Base-by-base conservation (phyloP, 2,329 filamentous ascomycete species). In the Penicillium occitanis region DNA sequence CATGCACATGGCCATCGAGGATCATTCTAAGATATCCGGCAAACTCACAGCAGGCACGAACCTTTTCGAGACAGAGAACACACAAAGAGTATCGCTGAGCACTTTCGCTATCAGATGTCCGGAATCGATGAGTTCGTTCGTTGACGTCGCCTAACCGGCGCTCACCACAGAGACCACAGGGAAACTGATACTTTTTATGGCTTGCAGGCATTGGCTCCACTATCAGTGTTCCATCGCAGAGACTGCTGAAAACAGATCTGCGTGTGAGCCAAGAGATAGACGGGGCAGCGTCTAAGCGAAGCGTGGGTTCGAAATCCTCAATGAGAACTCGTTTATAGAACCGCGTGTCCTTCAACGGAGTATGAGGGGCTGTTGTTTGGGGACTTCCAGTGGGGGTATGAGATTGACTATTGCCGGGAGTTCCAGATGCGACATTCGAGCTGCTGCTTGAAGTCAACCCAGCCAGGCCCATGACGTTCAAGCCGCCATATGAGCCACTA, bases 221-320 rank as follows among this genome's bases (percentile, higher is more conserved):
- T 3, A 97, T 88, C 22, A 99, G 83, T 11, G 88, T 90, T 11
- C 94, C 94, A 44, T 96, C 91, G 22, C 90, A 90, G 70, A 99
- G 91, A 62, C 92, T 89, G 68, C 86, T 90, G 44, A 97, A 79
- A 5, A 98, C 93, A 5, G 90, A 91, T 66, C 95, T 89, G 55
- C 94, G 90, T 59, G 92, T 93, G 57, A 99, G 85, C 92, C 95
- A 99, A 0, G 93, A 97, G 33, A 99, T 86, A 0, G 93, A 92
- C 0, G 95, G 95, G 0, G 95, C 93, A 2, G 88, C 86, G 76
- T 99, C 95, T 3, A 99, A 86, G 50, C 95, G 89, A 10, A 99
- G 82, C 0, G 95, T 97, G 0, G 95, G 95, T 75, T 99, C 95
- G 65, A 99, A 92, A 74, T 99, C 95, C 77, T 99, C 95, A 22